phyloP scores from a whole-genome alignment of 441 rosid species.

The Melastoma candidum region DNA sequence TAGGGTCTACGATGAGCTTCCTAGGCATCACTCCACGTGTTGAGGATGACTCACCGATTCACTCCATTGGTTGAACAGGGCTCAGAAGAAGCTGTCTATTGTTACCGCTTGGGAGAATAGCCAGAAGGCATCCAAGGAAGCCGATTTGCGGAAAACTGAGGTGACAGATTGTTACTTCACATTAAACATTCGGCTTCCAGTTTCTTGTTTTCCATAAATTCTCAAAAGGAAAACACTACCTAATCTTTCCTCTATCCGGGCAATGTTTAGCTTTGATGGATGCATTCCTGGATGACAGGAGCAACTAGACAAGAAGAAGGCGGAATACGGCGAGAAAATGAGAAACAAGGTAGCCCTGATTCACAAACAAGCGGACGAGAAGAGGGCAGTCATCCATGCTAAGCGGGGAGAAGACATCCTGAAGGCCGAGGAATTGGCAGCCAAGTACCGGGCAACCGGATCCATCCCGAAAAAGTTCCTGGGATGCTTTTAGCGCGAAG shows the following conservation, averaged over 20 bases:
- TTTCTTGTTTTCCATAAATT: too few species aligned
- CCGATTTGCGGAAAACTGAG: conserved; percentile 53
- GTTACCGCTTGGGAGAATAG: conserved; percentile 68
- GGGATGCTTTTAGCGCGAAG: conserved; percentile 48
- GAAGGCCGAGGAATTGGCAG: conserved; percentile 80
- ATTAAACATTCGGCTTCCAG: too few species aligned
- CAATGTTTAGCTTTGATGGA: too few species aligned
- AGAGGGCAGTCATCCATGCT: conserved; percentile 70
- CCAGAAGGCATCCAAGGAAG: conserved; percentile 54
- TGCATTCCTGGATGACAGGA: conserved; percentile 32
- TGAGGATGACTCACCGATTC: neutral
- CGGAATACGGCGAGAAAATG: conserved; percentile 74
- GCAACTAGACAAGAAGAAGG: conserved; percentile 71
- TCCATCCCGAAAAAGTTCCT: conserved; percentile 48
- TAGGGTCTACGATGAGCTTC: too few species aligned
- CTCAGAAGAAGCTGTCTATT: conserved; percentile 51
- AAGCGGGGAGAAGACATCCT: conserved; percentile 64
- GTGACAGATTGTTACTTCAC: conserved; percentile 16
- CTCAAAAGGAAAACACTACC: too few species aligned
- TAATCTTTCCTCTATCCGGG: too few species aligned
- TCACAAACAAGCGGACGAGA: conserved; percentile 80
- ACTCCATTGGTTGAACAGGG: conserved; percentile 34
- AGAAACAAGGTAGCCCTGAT: conserved; percentile 60
- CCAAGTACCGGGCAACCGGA: conserved; percentile 81
- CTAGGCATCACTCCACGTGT: neutral